These are phyloP conservation scores for Paramecium tetraurelia DNA, from an alignment of 73 alveolate genomes.

Conservation along the genomic window DNA sequence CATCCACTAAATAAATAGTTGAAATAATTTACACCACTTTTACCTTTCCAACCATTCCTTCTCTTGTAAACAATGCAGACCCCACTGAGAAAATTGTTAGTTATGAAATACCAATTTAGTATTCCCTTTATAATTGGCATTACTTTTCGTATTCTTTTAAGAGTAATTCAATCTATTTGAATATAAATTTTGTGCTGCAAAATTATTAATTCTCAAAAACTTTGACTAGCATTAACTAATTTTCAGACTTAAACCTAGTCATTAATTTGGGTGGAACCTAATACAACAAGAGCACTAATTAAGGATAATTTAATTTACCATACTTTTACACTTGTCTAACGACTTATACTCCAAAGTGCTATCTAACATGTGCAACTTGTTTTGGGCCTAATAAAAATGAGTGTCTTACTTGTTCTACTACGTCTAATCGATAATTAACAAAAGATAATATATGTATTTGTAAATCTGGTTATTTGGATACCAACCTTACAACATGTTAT, in stretches of 20 bases:
- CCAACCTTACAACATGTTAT: not conserved
- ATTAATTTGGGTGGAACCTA: not conserved
- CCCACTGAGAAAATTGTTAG: not conserved
- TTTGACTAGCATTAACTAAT: not conserved
- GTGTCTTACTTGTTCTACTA: not conserved
- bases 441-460: not conserved
- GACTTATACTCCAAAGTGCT: not conserved
- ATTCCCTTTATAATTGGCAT: not conserved
- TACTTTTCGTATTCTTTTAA: not conserved
- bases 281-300: not conserved
- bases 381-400: not conserved
- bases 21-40: not conserved
- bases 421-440: not conserved
- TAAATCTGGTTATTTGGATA: not conserved
- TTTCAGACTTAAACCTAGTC: not conserved
- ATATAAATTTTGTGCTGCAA: not conserved
- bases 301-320: not conserved
- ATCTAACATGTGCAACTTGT: not conserved
- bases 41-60: not conserved
- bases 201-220: not conserved
- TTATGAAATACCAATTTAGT: not conserved
- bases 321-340: not conserved
- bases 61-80: not conserved
- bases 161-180: not conserved
- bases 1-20: not conserved